A percentile compares a stretch with the other conserved stretches of the same genome.
Conservation (phyloP, 2,329 filamentous ascomycete species). For the Neonectria punicea region DNA sequence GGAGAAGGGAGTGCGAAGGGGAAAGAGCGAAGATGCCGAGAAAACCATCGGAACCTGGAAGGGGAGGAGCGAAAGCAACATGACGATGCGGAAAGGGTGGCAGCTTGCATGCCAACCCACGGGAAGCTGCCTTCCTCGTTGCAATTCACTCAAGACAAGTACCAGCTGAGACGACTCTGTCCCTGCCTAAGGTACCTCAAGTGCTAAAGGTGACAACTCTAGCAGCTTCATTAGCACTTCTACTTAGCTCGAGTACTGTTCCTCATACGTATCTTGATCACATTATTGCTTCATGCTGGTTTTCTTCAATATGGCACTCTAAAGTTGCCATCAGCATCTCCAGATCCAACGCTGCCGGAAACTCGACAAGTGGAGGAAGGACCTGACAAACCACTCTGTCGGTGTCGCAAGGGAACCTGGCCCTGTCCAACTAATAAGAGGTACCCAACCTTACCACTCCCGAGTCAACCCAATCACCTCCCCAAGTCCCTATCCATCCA, state of each 20-base stretch:
- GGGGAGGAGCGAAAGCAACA: constrained; percentile 9
- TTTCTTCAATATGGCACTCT: background rate
- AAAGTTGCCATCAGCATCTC: background rate
- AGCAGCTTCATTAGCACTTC: no score
- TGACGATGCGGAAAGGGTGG: constrained; percentile 21
- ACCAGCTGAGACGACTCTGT: background rate
- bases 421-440: constrained; percentile 11
- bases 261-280: background rate
- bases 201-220: no score
- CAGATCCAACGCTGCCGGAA: constrained; percentile 1
- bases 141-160: background rate
- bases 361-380: constrained; percentile 14
- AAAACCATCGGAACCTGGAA: background rate
- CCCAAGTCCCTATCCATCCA: background rate
- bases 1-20: background rate
- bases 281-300: background rate
- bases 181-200: background rate
- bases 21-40: background rate
- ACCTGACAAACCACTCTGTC: constrained; percentile 28
- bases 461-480: constrained; percentile 3
- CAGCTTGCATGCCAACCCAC: background rate
- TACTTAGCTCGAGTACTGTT: no score
- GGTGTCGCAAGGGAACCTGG: constrained; percentile 27
- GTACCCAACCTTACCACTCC: constrained; percentile 17
- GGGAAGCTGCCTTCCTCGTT: background rate